Percentiles rank a stretch among this genome's conserved stretches.
Conservation (phyloP, 148 eudicot species). For the Suaeda aralocaspica region DNA sequence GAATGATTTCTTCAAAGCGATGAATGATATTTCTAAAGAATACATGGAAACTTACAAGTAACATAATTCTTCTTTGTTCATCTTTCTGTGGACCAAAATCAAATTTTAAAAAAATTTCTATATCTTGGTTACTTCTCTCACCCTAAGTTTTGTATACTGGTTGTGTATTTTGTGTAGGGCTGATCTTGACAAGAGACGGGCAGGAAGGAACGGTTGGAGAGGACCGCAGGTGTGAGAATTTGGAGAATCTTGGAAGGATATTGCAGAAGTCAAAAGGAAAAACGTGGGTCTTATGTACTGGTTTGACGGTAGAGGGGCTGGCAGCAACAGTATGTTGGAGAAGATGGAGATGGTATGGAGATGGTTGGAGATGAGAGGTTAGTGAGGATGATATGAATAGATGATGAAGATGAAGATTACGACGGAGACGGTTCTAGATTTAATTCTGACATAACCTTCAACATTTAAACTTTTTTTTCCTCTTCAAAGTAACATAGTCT, state of each 20-base stretch:
- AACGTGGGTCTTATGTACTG: constrained; percentile 70
- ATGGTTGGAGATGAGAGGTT: constrained; percentile 34
- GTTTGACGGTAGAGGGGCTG: constrained; percentile 51
- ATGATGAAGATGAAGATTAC: background rate
- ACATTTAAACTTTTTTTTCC: no score
- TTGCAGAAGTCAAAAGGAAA: constrained; percentile 75
- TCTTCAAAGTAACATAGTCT: no score
- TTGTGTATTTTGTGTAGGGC: constrained; percentile 41
- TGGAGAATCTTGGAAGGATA: constrained; percentile 85
- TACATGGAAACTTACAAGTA: constrained; percentile 38
- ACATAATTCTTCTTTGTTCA: constrained; percentile 15
- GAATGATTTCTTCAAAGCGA: constrained; percentile 78
- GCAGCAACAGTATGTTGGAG: constrained; percentile 36
- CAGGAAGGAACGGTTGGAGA: constrained; percentile 76
- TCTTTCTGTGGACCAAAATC: background rate
- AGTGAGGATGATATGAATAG: constrained; percentile 44
- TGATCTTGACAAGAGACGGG: constrained; percentile 79
- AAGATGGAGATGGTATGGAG: constrained; percentile 45
- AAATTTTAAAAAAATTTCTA: no score
- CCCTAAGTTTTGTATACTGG: background rate
- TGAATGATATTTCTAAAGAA: constrained; percentile 51
- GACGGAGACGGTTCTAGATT: no score
- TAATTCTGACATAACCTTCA: no score
- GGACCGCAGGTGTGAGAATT: constrained; percentile 57
- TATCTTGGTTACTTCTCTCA: background rate